These are phyloP conservation scores for Cryptococcus wingfieldii DNA, from an alignment of 1,284 basidiomycete genomes.

Conservation along the genomic window DNA sequence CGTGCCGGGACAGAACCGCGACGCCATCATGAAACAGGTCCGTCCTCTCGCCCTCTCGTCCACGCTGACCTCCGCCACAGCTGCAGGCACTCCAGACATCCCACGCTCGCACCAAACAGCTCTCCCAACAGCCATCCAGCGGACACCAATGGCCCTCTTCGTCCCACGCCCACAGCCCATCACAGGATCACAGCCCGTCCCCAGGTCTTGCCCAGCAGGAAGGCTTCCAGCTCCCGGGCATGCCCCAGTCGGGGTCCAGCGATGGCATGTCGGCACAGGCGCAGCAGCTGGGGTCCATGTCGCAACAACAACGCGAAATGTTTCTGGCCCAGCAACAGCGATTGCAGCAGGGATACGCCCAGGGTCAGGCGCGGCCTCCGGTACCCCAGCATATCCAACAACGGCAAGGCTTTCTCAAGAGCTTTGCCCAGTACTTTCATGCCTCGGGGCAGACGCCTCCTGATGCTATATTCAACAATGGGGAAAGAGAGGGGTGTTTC, in stretches of 20 bases:
- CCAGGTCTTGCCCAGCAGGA: background rate
- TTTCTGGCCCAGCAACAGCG: background rate
- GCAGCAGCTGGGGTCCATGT: constrained; percentile 2
- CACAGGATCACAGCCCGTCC: background rate
- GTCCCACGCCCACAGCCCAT: background rate
- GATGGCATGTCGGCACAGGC: background rate
- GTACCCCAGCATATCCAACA: constrained; percentile 16
- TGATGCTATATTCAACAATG: constrained; percentile 33
- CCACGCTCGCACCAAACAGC: constrained; percentile 23
- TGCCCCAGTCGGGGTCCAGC: background rate
- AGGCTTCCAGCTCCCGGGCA: background rate
- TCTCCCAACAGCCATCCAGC: constrained; percentile 9
- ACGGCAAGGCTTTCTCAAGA: constrained; percentile 28
- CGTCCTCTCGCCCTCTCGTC: no score
- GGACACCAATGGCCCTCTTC: constrained; percentile 1
- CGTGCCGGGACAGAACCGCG: constrained; percentile 27
- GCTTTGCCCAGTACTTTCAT: constrained; percentile 28
- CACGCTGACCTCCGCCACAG: no score
- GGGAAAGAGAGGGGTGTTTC: constrained; percentile 32
- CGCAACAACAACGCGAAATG: constrained; percentile 14
- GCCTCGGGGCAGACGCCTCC: constrained; percentile 23
- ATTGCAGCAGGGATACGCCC: constrained; percentile 1
- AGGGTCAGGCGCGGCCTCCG: constrained; percentile 1
- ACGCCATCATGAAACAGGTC: constrained; percentile 44
- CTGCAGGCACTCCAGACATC: constrained; percentile 33